Base-by-base conservation (phyloP, 179 eudicot genomes). In the Amaranthus tricolor region DNA sequence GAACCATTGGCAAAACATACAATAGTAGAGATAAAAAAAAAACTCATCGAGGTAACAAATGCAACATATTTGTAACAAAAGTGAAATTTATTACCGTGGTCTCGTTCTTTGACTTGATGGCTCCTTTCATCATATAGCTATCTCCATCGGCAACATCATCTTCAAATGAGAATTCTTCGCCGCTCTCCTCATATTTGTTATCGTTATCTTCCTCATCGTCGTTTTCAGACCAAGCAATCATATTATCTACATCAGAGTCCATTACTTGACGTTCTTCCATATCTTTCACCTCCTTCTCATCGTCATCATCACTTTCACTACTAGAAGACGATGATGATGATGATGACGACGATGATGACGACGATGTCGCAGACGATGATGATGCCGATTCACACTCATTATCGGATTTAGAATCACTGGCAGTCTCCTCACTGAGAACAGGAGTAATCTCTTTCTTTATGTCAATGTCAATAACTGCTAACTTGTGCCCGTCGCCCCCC, bases 201-300 rank as follows among this genome's bases (percentile, higher is more conserved):
- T 72, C 82, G 48, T 76, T 84, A 62, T 79, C 86, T 31, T 85
- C 90, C 43, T 71, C 76, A 49, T 70, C 84, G 17, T 60, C 70
- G n/a, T 81, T 77, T 24, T 80, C 89, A 73, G 84, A 84, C 89
- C 85, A 82, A 65, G 81, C 79, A 77, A 84, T 81, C 87, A 87
- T 76, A 80, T 85, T 83, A 50, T 85, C 89, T 61, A 52, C 84
- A 75, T 87, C 95, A 59, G 90, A 78, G 61, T 82, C 85, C 82
- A 82, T 61, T 69, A 94, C 90, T 80, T 91, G 92, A 73, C 96
- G 96, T 79, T 93, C 96, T 85, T 94, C 93, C 62, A 85, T 20
- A 6, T 88, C 73, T 9, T 72, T 75, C 17, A 76, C 74, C 66
- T 71, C 78, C 57, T 78, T 79, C 5, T 74, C 77, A 52, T 81